Conservation (phyloP, 2,329 filamentous ascomycete species). For the Penicillium sp. region DNA sequence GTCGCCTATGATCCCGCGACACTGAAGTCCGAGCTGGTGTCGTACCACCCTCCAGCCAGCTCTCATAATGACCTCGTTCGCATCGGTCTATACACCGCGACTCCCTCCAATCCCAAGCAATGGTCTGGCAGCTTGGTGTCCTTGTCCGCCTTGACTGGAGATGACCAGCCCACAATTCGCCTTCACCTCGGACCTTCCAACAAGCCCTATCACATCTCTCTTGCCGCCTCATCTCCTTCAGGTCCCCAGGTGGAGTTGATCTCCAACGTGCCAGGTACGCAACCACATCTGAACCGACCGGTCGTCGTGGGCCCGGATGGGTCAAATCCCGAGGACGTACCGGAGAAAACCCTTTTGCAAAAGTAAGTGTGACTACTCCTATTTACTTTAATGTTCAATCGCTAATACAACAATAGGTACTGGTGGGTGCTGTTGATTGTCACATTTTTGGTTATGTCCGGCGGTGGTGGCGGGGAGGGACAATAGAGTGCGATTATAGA, state of each 20-base stretch:
- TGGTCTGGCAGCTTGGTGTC: slow-evolving; percentile 45
- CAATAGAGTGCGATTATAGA: background rate
- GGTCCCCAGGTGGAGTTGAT: slow-evolving; percentile 37
- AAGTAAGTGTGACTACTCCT: slow-evolving; percentile 33
- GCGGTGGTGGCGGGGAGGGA: slow-evolving; percentile 34
- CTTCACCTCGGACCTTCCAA: slow-evolving; percentile 40
- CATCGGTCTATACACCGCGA: slow-evolving; percentile 51
- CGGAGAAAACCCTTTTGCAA: slow-evolving; percentile 47
- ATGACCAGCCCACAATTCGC: slow-evolving; percentile 34
- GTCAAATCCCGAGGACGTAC: slow-evolving; percentile 36
- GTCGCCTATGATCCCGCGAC: slow-evolving; percentile 43
- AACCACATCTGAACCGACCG: slow-evolving; percentile 42
- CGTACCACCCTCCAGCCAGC: slow-evolving; percentile 39
- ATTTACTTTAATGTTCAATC: background rate
- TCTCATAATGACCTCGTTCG: slow-evolving; percentile 50
- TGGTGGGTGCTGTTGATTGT: slow-evolving; percentile 49
- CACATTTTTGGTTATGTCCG: slow-evolving; percentile 42
- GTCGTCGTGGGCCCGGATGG: slow-evolving; percentile 41
- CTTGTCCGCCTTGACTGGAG: slow-evolving; percentile 30
- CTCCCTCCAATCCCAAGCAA: slow-evolving; percentile 32
- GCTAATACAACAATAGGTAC: slow-evolving; percentile 34
- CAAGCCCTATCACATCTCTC: slow-evolving; percentile 42
- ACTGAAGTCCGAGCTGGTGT: slow-evolving; percentile 36
- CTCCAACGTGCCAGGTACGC: slow-evolving; percentile 29
- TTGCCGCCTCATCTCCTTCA: slow-evolving; percentile 27